phyloP scores from a whole-genome alignment of 805 yeast species.

The Maudiozyma barnettii region DNA sequence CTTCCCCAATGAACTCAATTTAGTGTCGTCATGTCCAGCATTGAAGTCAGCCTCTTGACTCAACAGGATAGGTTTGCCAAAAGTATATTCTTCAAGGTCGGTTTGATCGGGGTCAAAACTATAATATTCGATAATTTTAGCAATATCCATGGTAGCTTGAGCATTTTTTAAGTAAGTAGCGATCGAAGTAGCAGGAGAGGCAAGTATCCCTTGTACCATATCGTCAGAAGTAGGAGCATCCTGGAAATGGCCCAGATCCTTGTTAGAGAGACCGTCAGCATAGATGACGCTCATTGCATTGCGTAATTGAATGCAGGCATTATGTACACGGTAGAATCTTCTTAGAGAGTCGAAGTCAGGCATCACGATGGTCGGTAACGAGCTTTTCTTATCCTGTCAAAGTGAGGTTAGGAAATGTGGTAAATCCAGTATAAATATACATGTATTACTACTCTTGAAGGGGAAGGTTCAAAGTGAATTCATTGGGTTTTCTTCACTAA shows the following conservation, averaged over 20 bases:
- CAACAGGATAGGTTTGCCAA: not conserved
- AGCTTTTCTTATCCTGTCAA: too few relatives aligned
- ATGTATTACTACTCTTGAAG: too few relatives aligned
- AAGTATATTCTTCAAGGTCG: not conserved
- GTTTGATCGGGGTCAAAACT: not conserved
- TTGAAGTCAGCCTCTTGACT: not conserved
- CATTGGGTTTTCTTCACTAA: too few relatives aligned
- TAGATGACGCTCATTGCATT: not conserved
- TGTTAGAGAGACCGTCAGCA: not conserved
- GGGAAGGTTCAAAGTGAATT: too few relatives aligned
- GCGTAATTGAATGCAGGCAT: not conserved
- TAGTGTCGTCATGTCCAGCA: not conserved
- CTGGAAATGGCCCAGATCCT: not conserved
- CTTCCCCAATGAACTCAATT: not conserved
- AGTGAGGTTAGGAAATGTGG: too few relatives aligned
- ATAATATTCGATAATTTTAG: not conserved
- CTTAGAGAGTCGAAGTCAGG: not conserved
- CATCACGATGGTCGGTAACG: not conserved
- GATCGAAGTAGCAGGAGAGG: not conserved
- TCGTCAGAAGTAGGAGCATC: not conserved
- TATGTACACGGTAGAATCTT: not conserved
- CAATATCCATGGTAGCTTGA: not conserved
- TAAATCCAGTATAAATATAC: too few relatives aligned
- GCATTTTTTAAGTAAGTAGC: not conserved
- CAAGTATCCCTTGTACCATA: not conserved